Percentiles rank a stretch among this genome's conserved stretches.
Conservation (phyloP, 345 rosid genomes). For the Gossypium rotundifolium region DNA sequence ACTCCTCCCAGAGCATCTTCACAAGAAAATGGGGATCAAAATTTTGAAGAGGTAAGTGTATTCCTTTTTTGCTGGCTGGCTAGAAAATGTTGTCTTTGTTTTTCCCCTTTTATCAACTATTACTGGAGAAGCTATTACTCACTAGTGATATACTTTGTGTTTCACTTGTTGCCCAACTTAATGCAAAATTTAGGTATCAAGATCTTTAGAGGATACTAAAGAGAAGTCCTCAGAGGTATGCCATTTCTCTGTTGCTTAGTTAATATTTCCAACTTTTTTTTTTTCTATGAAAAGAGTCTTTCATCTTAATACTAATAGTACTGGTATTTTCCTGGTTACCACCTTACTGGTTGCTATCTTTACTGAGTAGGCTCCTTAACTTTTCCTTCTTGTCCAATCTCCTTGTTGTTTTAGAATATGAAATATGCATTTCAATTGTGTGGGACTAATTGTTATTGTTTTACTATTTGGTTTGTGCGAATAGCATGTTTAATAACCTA, state of each 20-base stretch:
- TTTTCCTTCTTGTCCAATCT: neutral
- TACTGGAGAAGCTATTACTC: neutral
- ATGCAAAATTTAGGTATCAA: constrained; percentile 41
- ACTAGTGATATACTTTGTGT: neutral
- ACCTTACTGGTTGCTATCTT: neutral
- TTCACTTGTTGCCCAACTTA: neutral
- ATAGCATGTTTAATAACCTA: neutral
- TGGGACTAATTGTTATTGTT: neutral
- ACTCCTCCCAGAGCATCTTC: constrained; percentile 54
- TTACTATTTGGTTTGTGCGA: neutral
- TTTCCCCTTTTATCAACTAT: neutral
- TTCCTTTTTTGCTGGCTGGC: neutral
- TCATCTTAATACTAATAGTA: neutral
- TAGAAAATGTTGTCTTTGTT: neutral
- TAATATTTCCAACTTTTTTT: neutral
- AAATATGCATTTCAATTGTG: neutral
- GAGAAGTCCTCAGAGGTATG: constrained; percentile 58
- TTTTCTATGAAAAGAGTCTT: neutral
- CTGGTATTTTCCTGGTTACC: neutral
- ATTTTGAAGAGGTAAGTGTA: constrained; percentile 47
- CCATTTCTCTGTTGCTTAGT: constrained; percentile 1
- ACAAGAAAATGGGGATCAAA: constrained; percentile 42
- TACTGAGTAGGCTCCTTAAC: neutral
- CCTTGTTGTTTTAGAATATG: neutral
- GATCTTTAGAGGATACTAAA: constrained; percentile 47